These are phyloP conservation scores for Alternaria sp. DNA, from an alignment of 2,329 filamentous ascomycete species.

Conservation along the genomic window DNA sequence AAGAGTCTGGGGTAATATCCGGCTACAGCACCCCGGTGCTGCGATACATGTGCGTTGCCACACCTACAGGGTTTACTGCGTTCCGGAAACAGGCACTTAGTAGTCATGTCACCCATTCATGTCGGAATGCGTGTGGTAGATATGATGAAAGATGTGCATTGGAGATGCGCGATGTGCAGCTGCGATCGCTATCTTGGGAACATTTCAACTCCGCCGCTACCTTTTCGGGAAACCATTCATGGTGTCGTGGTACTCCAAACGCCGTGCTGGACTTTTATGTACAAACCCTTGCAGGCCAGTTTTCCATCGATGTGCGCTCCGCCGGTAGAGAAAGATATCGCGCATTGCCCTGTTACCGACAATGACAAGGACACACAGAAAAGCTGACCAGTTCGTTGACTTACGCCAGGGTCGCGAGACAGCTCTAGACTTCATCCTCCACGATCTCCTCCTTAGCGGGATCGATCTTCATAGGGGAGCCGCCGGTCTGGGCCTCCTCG, in stretches of 20 bases:
- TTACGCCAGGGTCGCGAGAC: not conserved
- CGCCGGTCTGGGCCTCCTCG: constrained; percentile 1
- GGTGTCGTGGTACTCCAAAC: not conserved
- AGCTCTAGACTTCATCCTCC: constrained; percentile 21
- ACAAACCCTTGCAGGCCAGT: not conserved
- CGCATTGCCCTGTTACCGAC: not conserved
- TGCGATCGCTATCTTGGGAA: not conserved
- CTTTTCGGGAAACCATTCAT: not conserved
- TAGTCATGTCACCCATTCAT: no score
- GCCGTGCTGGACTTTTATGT: not conserved
- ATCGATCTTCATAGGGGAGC: constrained; percentile 1
- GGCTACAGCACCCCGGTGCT: not conserved
- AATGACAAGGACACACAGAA: no score
- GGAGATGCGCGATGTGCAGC: not conserved
- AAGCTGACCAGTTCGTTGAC: not conserved
- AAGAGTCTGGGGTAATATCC: not conserved
- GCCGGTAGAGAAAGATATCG: no score
- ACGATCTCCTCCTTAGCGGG: constrained; percentile 5
- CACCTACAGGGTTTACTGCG: not conserved
- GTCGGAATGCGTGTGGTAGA: not conserved
- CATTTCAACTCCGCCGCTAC: not conserved
- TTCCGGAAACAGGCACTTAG: not conserved
- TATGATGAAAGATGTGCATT: not conserved
- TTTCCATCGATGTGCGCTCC: not conserved
- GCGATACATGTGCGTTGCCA: not conserved